Base-by-base conservation (phyloP, 1,284 basidiomycete species). In the Ustilago bromivora region DNA sequence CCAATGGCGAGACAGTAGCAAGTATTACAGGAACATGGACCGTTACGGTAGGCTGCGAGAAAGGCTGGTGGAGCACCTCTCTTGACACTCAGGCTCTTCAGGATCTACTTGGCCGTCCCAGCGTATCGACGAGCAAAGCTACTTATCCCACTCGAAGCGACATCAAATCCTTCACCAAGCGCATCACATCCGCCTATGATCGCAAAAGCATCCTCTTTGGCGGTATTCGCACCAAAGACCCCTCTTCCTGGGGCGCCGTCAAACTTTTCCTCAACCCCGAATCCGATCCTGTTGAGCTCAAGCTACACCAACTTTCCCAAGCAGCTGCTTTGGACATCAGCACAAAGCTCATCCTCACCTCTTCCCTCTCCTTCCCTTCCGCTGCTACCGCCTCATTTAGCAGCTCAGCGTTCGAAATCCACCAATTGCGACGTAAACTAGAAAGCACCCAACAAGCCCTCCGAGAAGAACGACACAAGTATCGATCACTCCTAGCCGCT, bases 381-480 rank as follows among this genome's bases (percentile, higher is more conserved):
- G 51, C 36, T 8, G 13, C 19, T 5, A 11, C 17, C 17, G n/a
- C 19, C 5, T 19, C 54, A 12, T 32, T 28, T 3, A 53, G 57
- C 53, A 19, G 15, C 35, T 19, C 57, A 0, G n/a, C 58, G 15
- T 31, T 49, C 4, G 64, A 71, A 19, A 3, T 57, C 8, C 38
- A 57, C 2, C 51, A 65, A 10, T 35, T 76, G 28, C 61, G 59
- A 38, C 43, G 58, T 3, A 68, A 66, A 17, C 49, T 66, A 0
- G 69, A 69, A 36, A 57, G 55, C 8, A 55, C 66, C 7, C 75
- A 77, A 31, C 70, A 70, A 40, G 70, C 76, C 7, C 31, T 74
- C 8, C 53, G 71, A n/a, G 63, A 78, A 28, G 76, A 78, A 23
- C 49, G 71, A 17, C 66, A 74, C 61, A 78, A 78, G 53, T 78